phyloP scores from a whole-genome alignment of 441 rosid species.

The Hura crepitans region DNA sequence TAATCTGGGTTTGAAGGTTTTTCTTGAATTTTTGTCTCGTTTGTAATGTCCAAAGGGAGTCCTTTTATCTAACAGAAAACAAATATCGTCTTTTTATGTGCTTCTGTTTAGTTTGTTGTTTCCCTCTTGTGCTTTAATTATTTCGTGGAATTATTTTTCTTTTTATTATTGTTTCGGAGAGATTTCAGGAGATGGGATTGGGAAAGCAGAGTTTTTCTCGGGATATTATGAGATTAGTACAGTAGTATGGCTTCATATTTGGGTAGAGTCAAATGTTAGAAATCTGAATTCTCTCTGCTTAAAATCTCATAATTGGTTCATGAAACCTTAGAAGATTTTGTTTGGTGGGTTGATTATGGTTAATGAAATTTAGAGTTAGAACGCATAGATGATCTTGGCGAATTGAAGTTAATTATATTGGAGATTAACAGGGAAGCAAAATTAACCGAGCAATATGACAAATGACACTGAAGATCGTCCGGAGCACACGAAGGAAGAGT shows the following conservation, averaged over 20 bases:
- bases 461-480: slow-evolving; percentile 5
- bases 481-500: neutral
- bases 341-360: neutral
- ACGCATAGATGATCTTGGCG: neutral
- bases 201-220: neutral
- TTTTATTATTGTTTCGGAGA: neutral
- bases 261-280: neutral
- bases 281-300: neutral
- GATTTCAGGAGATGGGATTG: slow-evolving; percentile 10
- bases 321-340: slow-evolving; percentile 9
- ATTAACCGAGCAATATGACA: slow-evolving; percentile 6
- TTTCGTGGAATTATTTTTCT: neutral
- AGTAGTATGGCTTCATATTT: neutral
- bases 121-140: neutral
- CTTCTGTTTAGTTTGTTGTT: neutral
- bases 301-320: neutral
- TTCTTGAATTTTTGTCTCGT: neutral
- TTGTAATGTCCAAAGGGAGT: neutral
- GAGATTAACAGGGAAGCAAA: slow-evolving; percentile 4
- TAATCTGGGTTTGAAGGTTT: slow-evolving; percentile 7
- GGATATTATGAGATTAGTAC: neutral
- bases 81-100: neutral
- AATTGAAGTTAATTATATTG: neutral
- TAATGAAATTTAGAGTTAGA: slow-evolving; percentile 4
- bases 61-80: neutral